Base-by-base conservation (phyloP, 148 eudicot genomes). In the Rhododendron kiyosumense region DNA sequence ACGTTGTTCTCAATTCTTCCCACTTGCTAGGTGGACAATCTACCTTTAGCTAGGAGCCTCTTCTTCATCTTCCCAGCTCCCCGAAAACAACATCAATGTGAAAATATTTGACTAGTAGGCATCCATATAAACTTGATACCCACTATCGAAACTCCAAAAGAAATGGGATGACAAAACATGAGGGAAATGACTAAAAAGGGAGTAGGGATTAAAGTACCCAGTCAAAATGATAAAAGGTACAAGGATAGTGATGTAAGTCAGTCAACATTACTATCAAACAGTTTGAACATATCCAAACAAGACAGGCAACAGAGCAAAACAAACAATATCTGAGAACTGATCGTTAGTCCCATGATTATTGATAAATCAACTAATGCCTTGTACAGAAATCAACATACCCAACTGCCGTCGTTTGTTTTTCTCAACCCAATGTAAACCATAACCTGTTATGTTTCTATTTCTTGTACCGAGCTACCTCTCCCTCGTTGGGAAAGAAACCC, bases 401-500 rank as follows among this genome's bases (percentile, higher is more conserved):
- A 76, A 74, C 78, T 24, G 36, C 8, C 9, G 3, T 41, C 48
- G 4, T 74, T 76, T 78, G 24, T 5, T 82, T 61, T 82, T 61
- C 10, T 45, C 57, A 63, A 30, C 63, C 17, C 17, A 69, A 69
- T 13, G 36, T 30, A 28, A 69, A 69, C 71, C 3, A 59, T 82
- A 65, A 52, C 10, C 38, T 71, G 18, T 59, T 75, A 54, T 24
- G 71, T 65, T 69, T 84, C 86, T 84, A 77, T 88, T 95, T 92
- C 94, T 92, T 94, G 93, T 88, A 91, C 83, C 84, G 89, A 84
- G 95, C 94, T 76, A 94, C 99, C 92, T 96, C 99, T 84, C 91
- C 94, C 7, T 96, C 99, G 77, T 96, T 95, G 69, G 99, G 97
- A 90, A 96, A 96, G 87, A 96, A 96, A 7, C 99, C 99, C 99